A percentile compares a stretch with the other conserved stretches of the same genome.
These are phyloP conservation scores for Pachyrhizus erosus DNA, from an alignment of 306 rosid species.

Conservation along the genomic window DNA sequence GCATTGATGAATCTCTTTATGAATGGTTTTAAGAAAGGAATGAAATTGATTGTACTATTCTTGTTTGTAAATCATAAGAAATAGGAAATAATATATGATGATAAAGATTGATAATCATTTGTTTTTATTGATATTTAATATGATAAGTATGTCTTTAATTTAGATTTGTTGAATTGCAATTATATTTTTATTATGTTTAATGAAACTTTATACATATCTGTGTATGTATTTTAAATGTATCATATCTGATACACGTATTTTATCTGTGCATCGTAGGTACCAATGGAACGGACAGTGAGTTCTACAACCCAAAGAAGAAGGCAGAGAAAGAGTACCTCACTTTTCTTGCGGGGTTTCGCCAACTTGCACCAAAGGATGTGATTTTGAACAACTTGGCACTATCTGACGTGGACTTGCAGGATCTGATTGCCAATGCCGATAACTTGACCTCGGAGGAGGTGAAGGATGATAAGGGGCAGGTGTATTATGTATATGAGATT, in stretches of 20 bases:
- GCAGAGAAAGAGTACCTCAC: conserved; percentile 82
- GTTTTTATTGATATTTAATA: neutral
- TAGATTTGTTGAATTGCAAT: no score
- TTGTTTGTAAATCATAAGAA: no score
- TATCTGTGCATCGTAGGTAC: conserved; percentile 46
- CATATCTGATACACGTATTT: neutral
- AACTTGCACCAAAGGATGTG: conserved; percentile 75
- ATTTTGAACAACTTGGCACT: conserved; percentile 77
- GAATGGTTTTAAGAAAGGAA: neutral
- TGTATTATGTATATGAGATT: conserved; percentile 82
- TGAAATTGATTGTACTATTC: neutral
- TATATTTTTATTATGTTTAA: no score
- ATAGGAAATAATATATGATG: no score
- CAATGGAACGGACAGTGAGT: conserved; percentile 86
- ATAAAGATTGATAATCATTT: neutral
- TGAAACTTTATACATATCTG: no score
- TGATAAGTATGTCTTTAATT: neutral
- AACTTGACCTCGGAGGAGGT: conserved; percentile 68
- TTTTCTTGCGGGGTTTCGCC: conserved; percentile 68
- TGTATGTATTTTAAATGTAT: neutral
- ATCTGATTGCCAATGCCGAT: conserved; percentile 69
- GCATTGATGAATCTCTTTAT: no score
- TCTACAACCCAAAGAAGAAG: conserved; percentile 83
- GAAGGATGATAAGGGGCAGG: conserved; percentile 74
- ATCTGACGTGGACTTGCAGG: conserved; percentile 87